phyloP scores from a whole-genome alignment of 73 alveolate species.

The Paramecium tetraurelia region DNA sequence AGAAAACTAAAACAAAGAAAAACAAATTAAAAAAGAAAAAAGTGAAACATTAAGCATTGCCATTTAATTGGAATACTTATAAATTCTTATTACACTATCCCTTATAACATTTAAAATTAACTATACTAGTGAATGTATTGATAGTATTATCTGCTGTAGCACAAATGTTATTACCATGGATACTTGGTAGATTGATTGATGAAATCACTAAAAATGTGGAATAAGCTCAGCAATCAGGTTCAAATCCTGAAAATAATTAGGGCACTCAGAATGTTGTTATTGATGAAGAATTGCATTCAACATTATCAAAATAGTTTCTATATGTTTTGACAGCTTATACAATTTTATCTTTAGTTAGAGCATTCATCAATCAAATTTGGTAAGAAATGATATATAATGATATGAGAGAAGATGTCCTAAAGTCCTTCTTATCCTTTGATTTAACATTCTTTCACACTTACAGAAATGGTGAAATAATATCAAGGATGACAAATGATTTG shows the following conservation, averaged over 20 bases:
- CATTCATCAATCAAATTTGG: background rate
- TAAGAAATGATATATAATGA: slow-evolving; percentile 42
- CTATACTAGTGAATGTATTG: background rate
- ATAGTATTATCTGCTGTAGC: background rate
- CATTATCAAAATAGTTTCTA: background rate
- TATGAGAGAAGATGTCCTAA: slow-evolving; percentile 50
- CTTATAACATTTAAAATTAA: background rate
- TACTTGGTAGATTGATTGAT: slow-evolving; percentile 1
- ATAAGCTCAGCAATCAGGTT: background rate
- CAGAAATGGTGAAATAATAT: slow-evolving; percentile 56
- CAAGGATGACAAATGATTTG: slow-evolving; percentile 54
- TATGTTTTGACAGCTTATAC: background rate
- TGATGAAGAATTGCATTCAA: background rate
- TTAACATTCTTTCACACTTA: slow-evolving; percentile 38
- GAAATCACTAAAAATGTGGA: background rate
- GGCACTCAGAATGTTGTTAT: background rate
- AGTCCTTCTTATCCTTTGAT: slow-evolving; percentile 28
- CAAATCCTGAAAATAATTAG: background rate
- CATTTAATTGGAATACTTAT: slow-evolving; percentile 40
- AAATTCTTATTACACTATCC: slow-evolving; percentile 45
- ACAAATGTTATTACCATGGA: background rate
- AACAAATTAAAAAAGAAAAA: background rate
- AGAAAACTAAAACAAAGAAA: background rate
- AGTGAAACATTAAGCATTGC: background rate
- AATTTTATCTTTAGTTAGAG: background rate